phyloP scores from a whole-genome alignment of 169 alveolate genomes.

The Babesia ovata region DNA sequence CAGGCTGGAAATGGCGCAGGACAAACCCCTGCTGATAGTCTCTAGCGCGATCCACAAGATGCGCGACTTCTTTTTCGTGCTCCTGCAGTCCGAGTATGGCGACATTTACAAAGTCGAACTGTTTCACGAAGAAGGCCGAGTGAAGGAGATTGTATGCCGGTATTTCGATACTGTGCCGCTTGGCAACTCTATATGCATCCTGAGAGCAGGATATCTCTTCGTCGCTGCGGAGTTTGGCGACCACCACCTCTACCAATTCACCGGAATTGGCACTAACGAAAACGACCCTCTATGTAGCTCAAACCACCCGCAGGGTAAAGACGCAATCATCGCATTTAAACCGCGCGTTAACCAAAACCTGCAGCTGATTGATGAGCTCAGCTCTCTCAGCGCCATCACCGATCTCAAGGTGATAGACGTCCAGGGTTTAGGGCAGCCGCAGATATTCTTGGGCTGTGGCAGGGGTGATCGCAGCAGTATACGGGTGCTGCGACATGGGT shows the following conservation, averaged over 20 bases:
- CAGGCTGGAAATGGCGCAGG: conserved; percentile 89
- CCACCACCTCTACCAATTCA: conserved; percentile 87
- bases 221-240: conserved; percentile 97
- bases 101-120: conserved; percentile 90
- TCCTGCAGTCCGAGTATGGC: conserved; percentile 95
- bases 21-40: conserved; percentile 85
- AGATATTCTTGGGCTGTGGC: conserved; percentile 91
- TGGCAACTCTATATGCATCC: conserved; percentile 89
- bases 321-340: conserved; percentile 88
- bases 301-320: conserved; percentile 84
- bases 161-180: conserved; percentile 97
- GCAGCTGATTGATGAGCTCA: conserved; percentile 87
- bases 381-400: conserved; percentile 91
- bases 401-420: conserved; percentile 95
- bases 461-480: conserved; percentile 94
- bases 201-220: conserved; percentile 93
- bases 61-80: conserved; percentile 91
- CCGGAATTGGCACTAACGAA: conserved; percentile 80
- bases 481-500: conserved; percentile 94
- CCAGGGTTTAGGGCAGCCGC: conserved; percentile 74
- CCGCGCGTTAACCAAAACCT: conserved; percentile 89
- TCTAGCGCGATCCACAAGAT: conserved; percentile 90
- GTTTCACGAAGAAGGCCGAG: conserved; percentile 86
- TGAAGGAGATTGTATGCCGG: conserved; percentile 84
- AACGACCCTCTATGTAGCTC: conserved; percentile 87